Evolutionary conservation across 2,329 filamentous ascomycete genomes (phyloP), one percentile per base, ranked within the genome.

Genomic region (Xylariaceae sp.): DNA sequence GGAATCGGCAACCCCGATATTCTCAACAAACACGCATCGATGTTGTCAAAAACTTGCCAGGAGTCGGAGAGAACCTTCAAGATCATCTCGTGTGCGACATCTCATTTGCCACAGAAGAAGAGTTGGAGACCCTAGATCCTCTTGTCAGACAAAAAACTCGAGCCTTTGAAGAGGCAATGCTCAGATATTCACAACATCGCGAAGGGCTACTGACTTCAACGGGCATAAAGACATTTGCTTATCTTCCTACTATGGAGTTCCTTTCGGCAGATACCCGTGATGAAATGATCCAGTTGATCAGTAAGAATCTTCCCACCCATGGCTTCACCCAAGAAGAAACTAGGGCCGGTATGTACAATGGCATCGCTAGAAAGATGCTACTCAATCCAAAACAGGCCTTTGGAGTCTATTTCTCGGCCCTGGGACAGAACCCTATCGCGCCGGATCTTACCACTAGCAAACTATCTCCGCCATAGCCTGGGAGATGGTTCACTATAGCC

Each of bases 11-110:
- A 64, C 5, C 52, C 56, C 11, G 53, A 58, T 3, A 52, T 69
- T 1, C 55, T 79, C 5, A 41, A 59, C 0, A 50, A 51, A 5
- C 59, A 70, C 14, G 60, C 0, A 72, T 79, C n/a, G 50, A 62
- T 0, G 53, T 70, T 0, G 45, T 76, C 1, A 59, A 68, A 2
- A 66, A 77, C 39, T 62, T 74, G 0, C 71, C 75, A 0, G 72
- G 69, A 0, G 75, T 79, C 1, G 76, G 76, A 3, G 60, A 70
- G 37, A 73, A 73, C 49, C 64, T 73, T 17, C 67, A 71, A 23
- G 71, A 74, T 37, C 70, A 16, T 61, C 58, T 42, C 4, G 8
- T 52, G 8, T 49, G 43, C 29, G 46, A 39, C 16, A 22, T 56
- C 4, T 33, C 34, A 1, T 50, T 49, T 4, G 40, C 50, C 5